Evolutionary conservation across 176 grass and related monocot species (phyloP).

Genomic region (Musa acuminata): DNA sequence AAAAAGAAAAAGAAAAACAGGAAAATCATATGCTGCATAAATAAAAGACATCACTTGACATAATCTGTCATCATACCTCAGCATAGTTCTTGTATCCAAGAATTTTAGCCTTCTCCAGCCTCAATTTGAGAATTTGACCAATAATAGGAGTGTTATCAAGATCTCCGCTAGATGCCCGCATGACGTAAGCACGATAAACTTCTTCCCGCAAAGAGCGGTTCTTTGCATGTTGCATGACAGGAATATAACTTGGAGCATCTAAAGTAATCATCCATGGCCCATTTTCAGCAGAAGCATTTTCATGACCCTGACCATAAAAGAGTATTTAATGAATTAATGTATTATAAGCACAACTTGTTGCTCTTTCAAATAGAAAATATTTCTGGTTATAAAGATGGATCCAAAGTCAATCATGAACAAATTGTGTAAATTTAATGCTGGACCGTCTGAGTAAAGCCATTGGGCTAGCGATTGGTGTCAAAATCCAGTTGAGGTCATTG

Average conservation of each 20-base stretch:
- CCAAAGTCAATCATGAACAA: background rate
- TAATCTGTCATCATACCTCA: conserved; percentile 36
- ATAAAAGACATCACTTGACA: background rate
- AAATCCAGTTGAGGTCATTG: background rate
- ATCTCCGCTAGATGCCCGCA: conserved; percentile 71
- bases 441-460: background rate
- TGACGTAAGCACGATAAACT: conserved; percentile 72
- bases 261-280: conserved; percentile 94
- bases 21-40: background rate
- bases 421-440: background rate
- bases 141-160: conserved; percentile 86
- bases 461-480: background rate
- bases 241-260: conserved; percentile 72
- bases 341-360: conserved; percentile 1
- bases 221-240: conserved; percentile 91
- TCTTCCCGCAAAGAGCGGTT: conserved; percentile 84
- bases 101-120: conserved; percentile 81
- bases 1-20: conserved; percentile 20
- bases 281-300: conserved; percentile 81
- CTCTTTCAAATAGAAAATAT: background rate
- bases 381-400: background rate
- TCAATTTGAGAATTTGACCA: conserved; percentile 65
- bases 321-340: background rate
- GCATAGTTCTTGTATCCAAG: conserved; percentile 93
- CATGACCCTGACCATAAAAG: conserved; percentile 51